Evolutionary conservation across 805 yeast genomes (phyloP).

Genomic region (Wickerhamomyces queroliae): DNA sequence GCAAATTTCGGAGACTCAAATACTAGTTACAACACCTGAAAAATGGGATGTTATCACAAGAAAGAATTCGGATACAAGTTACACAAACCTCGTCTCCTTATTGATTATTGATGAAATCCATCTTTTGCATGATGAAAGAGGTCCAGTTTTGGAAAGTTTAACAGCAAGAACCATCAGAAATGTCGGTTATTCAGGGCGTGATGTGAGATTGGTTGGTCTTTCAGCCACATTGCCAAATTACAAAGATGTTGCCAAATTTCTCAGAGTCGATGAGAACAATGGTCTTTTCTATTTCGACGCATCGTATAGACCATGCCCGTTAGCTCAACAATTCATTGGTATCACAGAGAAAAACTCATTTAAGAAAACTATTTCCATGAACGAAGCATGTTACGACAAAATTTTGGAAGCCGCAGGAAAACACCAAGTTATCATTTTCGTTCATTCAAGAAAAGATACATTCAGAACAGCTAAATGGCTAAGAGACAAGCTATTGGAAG

Average conservation of each 20-base stretch:
- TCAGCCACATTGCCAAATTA: slow-evolving; percentile 94
- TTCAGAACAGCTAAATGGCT: slow-evolving; percentile 75
- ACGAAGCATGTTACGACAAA: slow-evolving; percentile 84
- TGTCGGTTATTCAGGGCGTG: slow-evolving; percentile 35
- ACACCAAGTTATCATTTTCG: slow-evolving; percentile 84
- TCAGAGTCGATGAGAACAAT: slow-evolving; percentile 51
- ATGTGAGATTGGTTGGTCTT: slow-evolving; percentile 72
- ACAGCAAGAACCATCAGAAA: slow-evolving; percentile 67
- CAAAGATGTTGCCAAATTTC: slow-evolving; percentile 75
- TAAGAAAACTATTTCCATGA: slow-evolving; percentile 75
- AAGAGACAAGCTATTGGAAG: slow-evolving; percentile 53
- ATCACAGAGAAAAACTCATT: slow-evolving; percentile 78
- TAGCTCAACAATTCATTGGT: slow-evolving; percentile 84
- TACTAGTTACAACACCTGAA: slow-evolving; percentile 91
- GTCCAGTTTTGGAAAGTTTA: slow-evolving; percentile 87
- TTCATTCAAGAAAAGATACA: slow-evolving; percentile 92
- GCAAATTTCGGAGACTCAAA: slow-evolving; percentile 73
- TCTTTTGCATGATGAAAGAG: slow-evolving; percentile 88
- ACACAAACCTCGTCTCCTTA: slow-evolving; percentile 57
- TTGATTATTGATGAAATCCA: slow-evolving; percentile 91
- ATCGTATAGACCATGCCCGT: slow-evolving; percentile 85
- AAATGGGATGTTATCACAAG: slow-evolving; percentile 96
- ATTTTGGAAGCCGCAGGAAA: slow-evolving; percentile 58
- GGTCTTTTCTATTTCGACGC: slow-evolving; percentile 82
- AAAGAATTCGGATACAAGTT: slow-evolving; percentile 63